phyloP scores from a whole-genome alignment of 768 basidiomycete genomes.

The Podaxis sp. region DNA sequence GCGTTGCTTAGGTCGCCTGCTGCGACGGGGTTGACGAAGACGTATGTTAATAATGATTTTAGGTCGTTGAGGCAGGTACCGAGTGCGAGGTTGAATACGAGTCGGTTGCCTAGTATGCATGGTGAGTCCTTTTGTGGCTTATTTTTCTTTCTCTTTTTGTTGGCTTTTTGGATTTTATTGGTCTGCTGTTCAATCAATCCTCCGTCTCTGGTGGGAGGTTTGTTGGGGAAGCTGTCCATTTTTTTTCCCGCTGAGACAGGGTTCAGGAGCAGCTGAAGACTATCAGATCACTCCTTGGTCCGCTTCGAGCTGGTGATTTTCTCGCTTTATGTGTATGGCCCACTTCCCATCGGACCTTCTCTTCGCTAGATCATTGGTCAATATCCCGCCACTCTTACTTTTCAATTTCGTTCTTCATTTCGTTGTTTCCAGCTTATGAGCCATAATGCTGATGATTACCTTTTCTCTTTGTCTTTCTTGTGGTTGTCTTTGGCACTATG shows the following conservation, averaged over 20 bases:
- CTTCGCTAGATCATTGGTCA: no score
- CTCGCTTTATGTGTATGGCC: no score
- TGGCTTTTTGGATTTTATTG: neutral
- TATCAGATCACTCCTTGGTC: no score
- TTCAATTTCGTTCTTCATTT: no score
- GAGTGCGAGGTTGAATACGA: constrained; percentile 75
- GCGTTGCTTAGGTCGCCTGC: constrained; percentile 68
- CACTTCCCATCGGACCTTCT: no score
- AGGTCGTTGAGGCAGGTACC: constrained; percentile 66
- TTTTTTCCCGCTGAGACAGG: no score
- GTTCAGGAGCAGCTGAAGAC: no score
- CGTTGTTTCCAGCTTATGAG: neutral
- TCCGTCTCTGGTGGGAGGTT: no score
- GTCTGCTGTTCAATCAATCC: neutral
- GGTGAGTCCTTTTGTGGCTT: constrained; percentile 29
- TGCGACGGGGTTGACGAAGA: constrained; percentile 78
- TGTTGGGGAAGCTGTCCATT: no score
- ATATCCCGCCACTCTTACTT: no score
- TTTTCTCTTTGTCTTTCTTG: neutral
- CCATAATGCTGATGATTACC: neutral
- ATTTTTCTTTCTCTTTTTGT: neutral
- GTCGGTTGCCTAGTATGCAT: constrained; percentile 82
- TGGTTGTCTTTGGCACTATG: neutral
- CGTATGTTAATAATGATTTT: constrained; percentile 78
- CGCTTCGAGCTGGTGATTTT: no score